A percentile compares a stretch with the other conserved stretches of the same genome.
These are phyloP conservation scores for Gypsophila paniculata DNA, from an alignment of 179 eudicot species.

Conservation along the genomic window DNA sequence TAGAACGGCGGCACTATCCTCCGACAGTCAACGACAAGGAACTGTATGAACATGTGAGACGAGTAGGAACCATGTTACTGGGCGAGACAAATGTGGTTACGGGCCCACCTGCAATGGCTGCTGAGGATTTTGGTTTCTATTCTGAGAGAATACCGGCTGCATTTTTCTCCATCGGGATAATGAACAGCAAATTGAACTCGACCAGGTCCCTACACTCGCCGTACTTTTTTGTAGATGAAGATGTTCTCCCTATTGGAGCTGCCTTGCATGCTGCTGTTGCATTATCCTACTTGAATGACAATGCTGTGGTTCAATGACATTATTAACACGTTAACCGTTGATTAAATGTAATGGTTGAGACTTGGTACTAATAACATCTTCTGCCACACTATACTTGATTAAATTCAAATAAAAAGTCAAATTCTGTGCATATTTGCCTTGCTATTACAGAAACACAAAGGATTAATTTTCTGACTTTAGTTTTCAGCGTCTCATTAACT, in stretches of 20 bases:
- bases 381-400: neutral
- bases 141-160: constrained; percentile 34
- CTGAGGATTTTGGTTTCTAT: constrained; percentile 50
- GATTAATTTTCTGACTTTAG: too few species aligned
- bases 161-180: constrained; percentile 28
- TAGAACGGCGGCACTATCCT: constrained; percentile 43
- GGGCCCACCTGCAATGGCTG: constrained; percentile 28
- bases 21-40: constrained; percentile 41
- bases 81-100: constrained; percentile 26
- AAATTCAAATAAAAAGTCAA: neutral
- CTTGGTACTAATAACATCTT: neutral
- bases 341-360: neutral
- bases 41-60: constrained; percentile 46
- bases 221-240: constrained; percentile 30
- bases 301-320: neutral
- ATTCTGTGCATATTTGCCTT: neutral
- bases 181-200: constrained; percentile 22
- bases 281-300: constrained; percentile 23
- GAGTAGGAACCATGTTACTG: constrained; percentile 29
- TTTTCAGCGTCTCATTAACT: too few species aligned
- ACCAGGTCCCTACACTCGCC: constrained; percentile 27
- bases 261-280: constrained; percentile 47
- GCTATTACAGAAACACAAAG: neutral
- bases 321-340: neutral
- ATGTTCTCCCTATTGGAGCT: constrained; percentile 43